Percentiles rank a stretch among this genome's conserved stretches.
These are phyloP conservation scores for Trichoderma sp. DNA, from an alignment of 2,329 filamentous ascomycete species.

Conservation along the genomic window DNA sequence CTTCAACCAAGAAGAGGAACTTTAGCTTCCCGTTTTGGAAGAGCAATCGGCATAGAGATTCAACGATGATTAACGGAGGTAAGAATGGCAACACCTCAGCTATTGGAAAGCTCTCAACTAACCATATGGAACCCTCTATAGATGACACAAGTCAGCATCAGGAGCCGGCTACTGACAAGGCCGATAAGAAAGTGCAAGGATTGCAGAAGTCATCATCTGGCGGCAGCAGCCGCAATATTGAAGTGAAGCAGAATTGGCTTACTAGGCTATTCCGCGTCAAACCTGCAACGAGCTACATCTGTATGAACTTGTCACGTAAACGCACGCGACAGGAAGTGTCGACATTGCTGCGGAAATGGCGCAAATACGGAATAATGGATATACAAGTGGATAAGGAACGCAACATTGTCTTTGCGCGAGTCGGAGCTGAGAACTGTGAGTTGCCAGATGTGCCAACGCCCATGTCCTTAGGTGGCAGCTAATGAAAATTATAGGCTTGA, in stretches of 20 bases:
- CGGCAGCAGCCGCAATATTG: conserved; percentile 52
- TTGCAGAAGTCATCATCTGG: conserved; percentile 37
- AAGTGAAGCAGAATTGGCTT: conserved; percentile 79
- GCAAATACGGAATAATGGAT: conserved; percentile 74
- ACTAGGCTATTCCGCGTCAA: conserved; percentile 86
- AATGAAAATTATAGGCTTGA: conserved; percentile 56
- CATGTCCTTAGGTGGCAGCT: conserved; percentile 18
- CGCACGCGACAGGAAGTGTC: conserved; percentile 74
- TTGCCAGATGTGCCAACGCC: neutral
- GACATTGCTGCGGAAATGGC: conserved; percentile 74
- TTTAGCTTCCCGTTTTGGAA: conserved; percentile 58
- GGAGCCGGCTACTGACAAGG: neutral
- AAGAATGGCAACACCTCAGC: conserved; percentile 24
- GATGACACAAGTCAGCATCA: neutral
- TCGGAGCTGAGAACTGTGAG: conserved; percentile 77
- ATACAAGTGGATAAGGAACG: conserved; percentile 75
- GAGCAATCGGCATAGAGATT: conserved; percentile 42
- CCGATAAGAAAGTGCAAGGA: conserved; percentile 17
- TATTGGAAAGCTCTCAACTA: neutral
- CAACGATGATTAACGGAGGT: conserved; percentile 46
- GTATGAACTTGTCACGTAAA: conserved; percentile 66
- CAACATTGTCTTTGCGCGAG: conserved; percentile 75
- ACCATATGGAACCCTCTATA: neutral
- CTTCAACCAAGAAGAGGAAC: conserved; percentile 47
- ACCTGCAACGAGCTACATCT: conserved; percentile 71